These are phyloP conservation scores for Fonsecaea monophora DNA, from an alignment of 2,329 filamentous ascomycete species.

Conservation along the genomic window DNA sequence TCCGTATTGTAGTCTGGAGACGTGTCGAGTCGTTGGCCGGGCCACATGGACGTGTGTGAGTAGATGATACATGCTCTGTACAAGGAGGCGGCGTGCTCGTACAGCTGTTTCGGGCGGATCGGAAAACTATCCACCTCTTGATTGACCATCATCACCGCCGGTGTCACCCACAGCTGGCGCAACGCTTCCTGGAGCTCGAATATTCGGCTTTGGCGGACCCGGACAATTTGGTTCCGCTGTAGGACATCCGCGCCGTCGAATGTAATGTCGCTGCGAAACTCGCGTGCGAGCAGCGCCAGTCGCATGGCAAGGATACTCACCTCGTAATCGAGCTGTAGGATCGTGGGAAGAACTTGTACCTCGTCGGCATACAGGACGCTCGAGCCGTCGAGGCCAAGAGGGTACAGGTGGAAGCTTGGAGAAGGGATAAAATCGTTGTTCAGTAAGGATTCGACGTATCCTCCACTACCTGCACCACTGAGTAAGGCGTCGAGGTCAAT, in stretches of 20 bases:
- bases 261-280: constrained; percentile 48
- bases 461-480: constrained; percentile 59
- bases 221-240: constrained; percentile 39
- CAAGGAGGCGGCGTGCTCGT: constrained; percentile 57
- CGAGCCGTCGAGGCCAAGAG: constrained; percentile 45
- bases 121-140: constrained; percentile 49
- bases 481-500: constrained; percentile 64
- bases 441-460: constrained; percentile 57
- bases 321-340: constrained; percentile 56
- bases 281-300: constrained; percentile 53
- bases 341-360: constrained; percentile 47
- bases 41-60: constrained; percentile 62
- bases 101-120: constrained; percentile 45
- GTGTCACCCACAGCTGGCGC: constrained; percentile 48
- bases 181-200: constrained; percentile 48
- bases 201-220: constrained; percentile 45
- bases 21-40: constrained; percentile 53
- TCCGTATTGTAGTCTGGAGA: constrained; percentile 49
- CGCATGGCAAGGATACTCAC: constrained; percentile 54
- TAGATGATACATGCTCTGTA: constrained; percentile 60
- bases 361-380: constrained; percentile 49
- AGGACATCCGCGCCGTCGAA: constrained; percentile 32
- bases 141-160: constrained; percentile 46
- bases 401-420: constrained; percentile 48
- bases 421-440: constrained; percentile 57